Evolutionary conservation across 345 rosid genomes (phyloP).

Genomic region (Citrus inodora): DNA sequence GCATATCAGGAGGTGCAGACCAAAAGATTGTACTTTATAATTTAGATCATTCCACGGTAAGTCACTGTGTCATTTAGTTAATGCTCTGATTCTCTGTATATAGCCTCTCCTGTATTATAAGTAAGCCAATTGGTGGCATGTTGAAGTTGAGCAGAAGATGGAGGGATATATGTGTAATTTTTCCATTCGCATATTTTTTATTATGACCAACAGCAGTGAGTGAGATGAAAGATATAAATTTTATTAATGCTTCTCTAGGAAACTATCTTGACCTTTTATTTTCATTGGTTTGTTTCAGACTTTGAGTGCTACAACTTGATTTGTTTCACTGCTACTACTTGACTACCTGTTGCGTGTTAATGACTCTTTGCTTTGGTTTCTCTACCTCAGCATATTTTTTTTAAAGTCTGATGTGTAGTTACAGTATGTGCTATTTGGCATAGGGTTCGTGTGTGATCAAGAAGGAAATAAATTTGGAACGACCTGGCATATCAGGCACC

Average conservation of each 20-base stretch:
- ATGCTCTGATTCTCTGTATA: not conserved
- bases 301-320: constrained; percentile 7
- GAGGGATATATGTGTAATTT: not conserved
- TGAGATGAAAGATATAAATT: not conserved
- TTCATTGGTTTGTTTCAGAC: not conserved
- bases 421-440: not conserved
- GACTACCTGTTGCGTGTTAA: not conserved
- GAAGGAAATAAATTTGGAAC: constrained; percentile 72
- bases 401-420: not conserved
- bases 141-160: not conserved
- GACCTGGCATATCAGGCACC: constrained; percentile 73
- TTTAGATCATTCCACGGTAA: constrained; percentile 70
- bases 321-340: constrained; percentile 2
- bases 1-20: constrained; percentile 92
- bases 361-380: not conserved
- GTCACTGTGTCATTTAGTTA: not conserved
- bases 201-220: not conserved
- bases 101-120: not conserved
- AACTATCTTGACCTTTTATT: not conserved
- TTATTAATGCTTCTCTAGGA: not conserved
- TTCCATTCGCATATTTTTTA: not conserved
- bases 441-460: constrained; percentile 73
- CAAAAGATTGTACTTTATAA: constrained; percentile 59
- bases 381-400: not conserved
- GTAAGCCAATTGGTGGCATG: not conserved